Conservation (phyloP, 768 basidiomycete species). For the Mycena metata region DNA sequence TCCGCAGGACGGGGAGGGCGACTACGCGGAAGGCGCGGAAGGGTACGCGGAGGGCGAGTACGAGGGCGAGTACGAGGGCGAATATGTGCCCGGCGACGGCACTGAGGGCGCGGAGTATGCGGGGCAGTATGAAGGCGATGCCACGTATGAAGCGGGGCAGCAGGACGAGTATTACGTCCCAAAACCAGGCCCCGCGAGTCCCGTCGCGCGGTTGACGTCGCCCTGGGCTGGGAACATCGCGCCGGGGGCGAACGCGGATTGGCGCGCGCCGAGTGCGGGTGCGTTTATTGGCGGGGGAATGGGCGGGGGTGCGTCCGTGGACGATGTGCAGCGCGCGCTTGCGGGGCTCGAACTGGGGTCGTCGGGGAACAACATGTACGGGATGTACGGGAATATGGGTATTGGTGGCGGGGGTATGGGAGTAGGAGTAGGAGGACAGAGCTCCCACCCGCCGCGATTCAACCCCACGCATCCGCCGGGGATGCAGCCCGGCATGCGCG, state of each 20-base stretch:
- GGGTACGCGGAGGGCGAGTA: slow-evolving; percentile 51
- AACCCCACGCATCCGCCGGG: slow-evolving; percentile 64
- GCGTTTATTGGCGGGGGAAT: slow-evolving; percentile 45
- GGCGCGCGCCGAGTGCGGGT: slow-evolving; percentile 44
- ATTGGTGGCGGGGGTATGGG: too few species aligned
- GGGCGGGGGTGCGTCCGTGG: slow-evolving; percentile 55
- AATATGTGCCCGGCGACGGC: too few species aligned
- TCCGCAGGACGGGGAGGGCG: too few species aligned
- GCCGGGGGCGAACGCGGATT: slow-evolving; percentile 35
- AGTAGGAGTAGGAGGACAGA: slow-evolving; percentile 56
- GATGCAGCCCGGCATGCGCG: slow-evolving; percentile 52
- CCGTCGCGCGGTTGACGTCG: slow-evolving; percentile 74
- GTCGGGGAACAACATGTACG: slow-evolving; percentile 48
- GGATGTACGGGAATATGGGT: too few species aligned
- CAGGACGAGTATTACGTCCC: slow-evolving; percentile 58
- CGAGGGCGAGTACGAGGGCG: too few species aligned
- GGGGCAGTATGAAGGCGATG: slow-evolving; percentile 55
- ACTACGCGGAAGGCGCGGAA: slow-evolving; percentile 64
- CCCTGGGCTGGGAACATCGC: slow-evolving; percentile 63
- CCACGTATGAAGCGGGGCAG: slow-evolving; percentile 68
- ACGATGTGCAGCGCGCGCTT: slow-evolving; percentile 83
- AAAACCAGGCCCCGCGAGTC: slow-evolving; percentile 65
- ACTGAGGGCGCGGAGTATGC: slow-evolving; percentile 45
- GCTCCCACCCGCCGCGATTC: slow-evolving; percentile 78
- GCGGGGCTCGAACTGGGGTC: slow-evolving; percentile 74